Base-by-base conservation (phyloP, 1,284 basidiomycete species). In the Austroboletus novae-zelandiae region DNA sequence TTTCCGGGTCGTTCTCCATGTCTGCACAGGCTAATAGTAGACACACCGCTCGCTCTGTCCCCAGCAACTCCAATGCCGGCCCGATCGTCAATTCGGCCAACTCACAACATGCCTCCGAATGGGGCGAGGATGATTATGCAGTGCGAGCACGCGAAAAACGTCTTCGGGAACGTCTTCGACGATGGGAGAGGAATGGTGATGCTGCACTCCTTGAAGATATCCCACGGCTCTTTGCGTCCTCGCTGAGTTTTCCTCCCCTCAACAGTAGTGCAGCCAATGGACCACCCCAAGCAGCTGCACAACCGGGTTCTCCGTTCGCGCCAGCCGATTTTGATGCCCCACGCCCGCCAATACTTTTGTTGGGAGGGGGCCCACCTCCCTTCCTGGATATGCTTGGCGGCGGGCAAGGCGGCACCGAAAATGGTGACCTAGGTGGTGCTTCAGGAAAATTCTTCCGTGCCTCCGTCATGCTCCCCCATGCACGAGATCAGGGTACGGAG, bases 91-190 rank as follows among this genome's bases (percentile, higher is more conserved):
- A 6, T n/a, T 10, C 40, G 5, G n/a, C 47, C 25, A 36, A 42
- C 20, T 11, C 11, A 14, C 63, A 58, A 20, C 40, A 41, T 29
- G 20, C 13, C 75, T 61, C 70, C 13, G 83, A 84, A 34, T 88
- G 80, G 75, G 73, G 76, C 31, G 87, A 90, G 63, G 82, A 81
- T 54, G 79, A 83, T 41, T 64, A 69, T 31, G 80, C 86, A 2
- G 81, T 83, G 47, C 78, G 76, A 51, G 79, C 80, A 1, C 74
- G 89, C 48, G 89, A 91, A 67, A 77, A 72, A 57, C 80, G 89
- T 14, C 74, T 89, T 42, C 77, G 80, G 40, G 79, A 83, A 11
- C 78, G 87, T 34, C 70, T 91, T 40, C 77, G 74, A 49, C 81
- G 77, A 57, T 91, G 89, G 89, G 85, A 88, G 57, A 77, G 72